Evolutionary conservation across 1,284 basidiomycete species (phyloP).

Genomic region (Lentinula novae-zelandiae): DNA sequence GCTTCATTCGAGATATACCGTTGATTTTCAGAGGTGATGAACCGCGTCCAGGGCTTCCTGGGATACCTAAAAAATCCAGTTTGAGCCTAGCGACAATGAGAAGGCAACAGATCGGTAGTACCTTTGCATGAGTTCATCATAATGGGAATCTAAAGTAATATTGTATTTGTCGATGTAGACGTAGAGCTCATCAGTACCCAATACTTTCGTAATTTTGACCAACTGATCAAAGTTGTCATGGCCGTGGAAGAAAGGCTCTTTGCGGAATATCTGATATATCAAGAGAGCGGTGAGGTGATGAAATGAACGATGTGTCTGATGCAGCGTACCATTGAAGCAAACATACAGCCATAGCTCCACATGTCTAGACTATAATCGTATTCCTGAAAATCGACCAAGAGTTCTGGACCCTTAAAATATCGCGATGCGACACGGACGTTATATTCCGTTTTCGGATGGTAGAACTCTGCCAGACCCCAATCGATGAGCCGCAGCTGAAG

Average conservation of each 20-base stretch:
- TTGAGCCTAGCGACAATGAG: conserved; percentile 8
- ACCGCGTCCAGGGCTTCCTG: conserved; percentile 91
- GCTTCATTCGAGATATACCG: conserved; percentile 97
- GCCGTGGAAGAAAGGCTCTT: conserved; percentile 99
- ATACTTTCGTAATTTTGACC: conserved; percentile 97
- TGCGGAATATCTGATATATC: conserved; percentile 85
- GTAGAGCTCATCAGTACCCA: conserved; percentile 95
- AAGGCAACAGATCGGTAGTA: conserved; percentile 21
- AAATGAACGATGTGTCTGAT: conserved; percentile 7
- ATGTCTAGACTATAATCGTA: conserved; percentile 97
- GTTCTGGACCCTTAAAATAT: conserved; percentile 98
- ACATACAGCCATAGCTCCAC: conserved; percentile 99
- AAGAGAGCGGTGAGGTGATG: conserved; percentile 9
- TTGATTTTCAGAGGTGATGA: conserved; percentile 94
- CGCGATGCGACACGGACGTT: conserved; percentile 97
- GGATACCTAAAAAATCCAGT: conserved; percentile 59
- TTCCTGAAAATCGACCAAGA: conserved; percentile 97
- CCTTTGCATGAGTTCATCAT: conserved; percentile 87
- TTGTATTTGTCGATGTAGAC: conserved; percentile 91
- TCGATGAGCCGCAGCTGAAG: conserved; percentile 89
- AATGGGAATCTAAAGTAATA: conserved; percentile 88
- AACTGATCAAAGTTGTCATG: conserved; percentile 99
- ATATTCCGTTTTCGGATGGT: conserved; percentile 96
- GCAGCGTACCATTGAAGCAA: conserved; percentile 87
- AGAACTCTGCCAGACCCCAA: conserved; percentile 99